Base-by-base conservation (phyloP, 2,329 filamentous ascomycete genomes). In the Epichloe sibirici region DNA sequence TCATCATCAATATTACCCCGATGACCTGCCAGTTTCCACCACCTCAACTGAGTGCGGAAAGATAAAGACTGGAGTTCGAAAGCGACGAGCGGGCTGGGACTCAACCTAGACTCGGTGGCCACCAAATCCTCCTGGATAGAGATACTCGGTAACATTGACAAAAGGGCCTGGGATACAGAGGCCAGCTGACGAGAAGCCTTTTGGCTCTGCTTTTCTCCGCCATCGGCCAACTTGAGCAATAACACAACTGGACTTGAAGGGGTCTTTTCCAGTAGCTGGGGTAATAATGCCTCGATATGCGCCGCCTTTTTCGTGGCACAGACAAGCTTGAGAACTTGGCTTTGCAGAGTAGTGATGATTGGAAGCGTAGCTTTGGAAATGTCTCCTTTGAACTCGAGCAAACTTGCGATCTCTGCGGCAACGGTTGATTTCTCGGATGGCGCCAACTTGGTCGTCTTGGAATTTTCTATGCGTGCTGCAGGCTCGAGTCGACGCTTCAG, bases 131-230 rank as follows among this genome's bases (percentile, higher is more conserved):
- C 79, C 9, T 79, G 76, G 48, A 72, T 71, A 2, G 84, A 81
- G n/a, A 85, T 71, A 59, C 79, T 85, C 1, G 86, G 85, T 31
- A 82, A 78, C 1, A 90, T 67, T 0, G 81, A 77, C 1, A 90
- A 69, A 0, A 90, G 69, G 3, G 74, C 74, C 57, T 86, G 82
- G 0, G 83, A 81, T 2, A 89, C 62, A 0, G 74, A 75, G 48
- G 88, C 84, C 17, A 90, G 69, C 56, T 88, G 84, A 3, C 79
- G 80, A 9, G 79, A 74, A 17, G 75, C 71, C 62, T 86, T 89
- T 7, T 71, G 68, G 11, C 70, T 64, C n/a, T 77, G 73, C 15
- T 75, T 69, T 3, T 69, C 62, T 51, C 66, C 65, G 46, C 66
- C 64, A 51, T 70, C 68, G 0, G 73, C 72, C 5, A 74, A 70